Conservation (phyloP, 1,284 basidiomycete genomes). For the Malassezia arunalokei region DNA sequence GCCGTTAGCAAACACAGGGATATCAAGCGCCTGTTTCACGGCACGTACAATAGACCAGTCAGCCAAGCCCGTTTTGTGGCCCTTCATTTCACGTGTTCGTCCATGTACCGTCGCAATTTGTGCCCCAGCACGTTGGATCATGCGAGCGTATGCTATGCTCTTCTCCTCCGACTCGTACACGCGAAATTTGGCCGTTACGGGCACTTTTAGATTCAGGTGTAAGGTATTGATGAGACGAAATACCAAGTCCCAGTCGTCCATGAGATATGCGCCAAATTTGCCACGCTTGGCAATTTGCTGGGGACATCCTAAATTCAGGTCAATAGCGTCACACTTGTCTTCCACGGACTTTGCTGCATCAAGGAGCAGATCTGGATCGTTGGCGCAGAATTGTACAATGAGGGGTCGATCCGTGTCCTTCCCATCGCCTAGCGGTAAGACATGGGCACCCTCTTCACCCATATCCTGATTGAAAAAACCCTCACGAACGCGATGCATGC, state of each 20-base stretch:
- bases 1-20: slow-evolving; percentile 96
- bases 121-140: slow-evolving; percentile 87
- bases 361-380: slow-evolving; percentile 63
- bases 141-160: slow-evolving; percentile 81
- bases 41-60: slow-evolving; percentile 69
- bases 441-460: slow-evolving; percentile 30
- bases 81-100: slow-evolving; percentile 77
- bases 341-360: slow-evolving; percentile 31
- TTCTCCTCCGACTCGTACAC: slow-evolving; percentile 73
- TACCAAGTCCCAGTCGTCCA: slow-evolving; percentile 79
- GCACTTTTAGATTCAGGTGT: slow-evolving; percentile 68
- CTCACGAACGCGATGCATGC: slow-evolving; percentile 22
- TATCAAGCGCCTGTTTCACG: slow-evolving; percentile 71
- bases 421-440: slow-evolving; percentile 54
- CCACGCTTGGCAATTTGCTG: slow-evolving; percentile 85
- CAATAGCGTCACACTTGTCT: slow-evolving; percentile 61
- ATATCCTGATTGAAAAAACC: slow-evolving; percentile 23
- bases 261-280: slow-evolving; percentile 76
- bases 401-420: slow-evolving; percentile 61
- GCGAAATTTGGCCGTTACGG: slow-evolving; percentile 91
- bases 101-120: slow-evolving; percentile 92
- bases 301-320: slow-evolving; percentile 81
- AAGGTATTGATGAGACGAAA: slow-evolving; percentile 35
- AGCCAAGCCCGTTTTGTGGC: slow-evolving; percentile 62
- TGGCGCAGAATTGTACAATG: slow-evolving; percentile 85